Base-by-base conservation (phyloP, 306 rosid species). In the Neltuma alba region DNA sequence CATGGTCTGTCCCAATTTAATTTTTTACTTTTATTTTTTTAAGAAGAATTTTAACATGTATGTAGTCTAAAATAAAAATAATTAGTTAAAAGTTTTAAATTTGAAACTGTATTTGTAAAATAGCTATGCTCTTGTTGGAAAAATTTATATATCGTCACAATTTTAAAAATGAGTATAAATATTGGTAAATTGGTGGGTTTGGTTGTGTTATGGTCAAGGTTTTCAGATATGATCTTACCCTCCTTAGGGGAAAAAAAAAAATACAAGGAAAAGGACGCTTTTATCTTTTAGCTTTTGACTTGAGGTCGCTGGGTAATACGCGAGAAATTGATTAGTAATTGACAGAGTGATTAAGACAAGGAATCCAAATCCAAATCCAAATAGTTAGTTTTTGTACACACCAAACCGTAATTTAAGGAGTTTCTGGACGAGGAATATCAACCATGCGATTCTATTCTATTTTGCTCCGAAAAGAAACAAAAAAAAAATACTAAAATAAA, bases 371-470 rank as follows among this genome's bases (percentile, higher is more conserved):
- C 7, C 16, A 66, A 75, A 71, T 65, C 4, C 15, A 58, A 83
- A 57, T 25, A 13, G 5, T 28, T 34, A 18, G 48, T 54, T 57
- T 83, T 83, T 74, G 79, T 81, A 65, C 28, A 41, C 83, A 76
- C 75, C 66, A 83, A 78, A 76, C 80, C 67, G 84, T 44, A 83
- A 76, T 36, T 83, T 70, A 6, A 77, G 79, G 87, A 73, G 83
- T 34, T 76, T 86, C 68, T 86, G 79, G 85, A 77, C 21, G 23
- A 31, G 77, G 21, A 65, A 57, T 38, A 41, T 47, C 28, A 36
- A 28, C 44, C 74, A 72, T 9, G 11, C 4, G 36, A 48, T 60
- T 15, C 20, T 31, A n/a, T n/a, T n/a, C n/a, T 63, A 8, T 1
- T n/a, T 62, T 28, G 63, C 61, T 37, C 60, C 47, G 33, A 12